A percentile compares a stretch with the other conserved stretches of the same genome.
phyloP scores from a whole-genome alignment of 352 stramenopile genomes.

The Phytophthora cactorum region DNA sequence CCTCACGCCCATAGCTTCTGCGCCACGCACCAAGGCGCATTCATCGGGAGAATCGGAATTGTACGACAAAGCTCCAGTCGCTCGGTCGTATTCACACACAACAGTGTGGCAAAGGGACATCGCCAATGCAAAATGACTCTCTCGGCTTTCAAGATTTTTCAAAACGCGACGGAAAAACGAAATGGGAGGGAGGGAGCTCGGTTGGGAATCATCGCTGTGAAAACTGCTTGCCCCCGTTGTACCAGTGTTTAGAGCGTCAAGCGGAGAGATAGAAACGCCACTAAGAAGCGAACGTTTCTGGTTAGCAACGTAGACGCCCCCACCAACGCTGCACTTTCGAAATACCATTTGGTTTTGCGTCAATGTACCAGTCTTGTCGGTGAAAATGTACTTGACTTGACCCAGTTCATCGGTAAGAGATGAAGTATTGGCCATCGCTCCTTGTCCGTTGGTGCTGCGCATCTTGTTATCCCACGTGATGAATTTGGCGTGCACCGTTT shows the following conservation, averaged over 20 bases:
- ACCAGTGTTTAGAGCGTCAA: constrained; percentile 25
- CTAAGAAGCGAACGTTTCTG: constrained; percentile 26
- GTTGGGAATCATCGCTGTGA: constrained; percentile 17
- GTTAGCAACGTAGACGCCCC: constrained; percentile 76
- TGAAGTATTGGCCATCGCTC: constrained; percentile 86
- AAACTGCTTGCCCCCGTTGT: constrained; percentile 12
- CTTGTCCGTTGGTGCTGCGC: constrained; percentile 50
- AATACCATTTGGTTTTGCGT: constrained; percentile 97
- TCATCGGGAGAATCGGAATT: constrained; percentile 95
- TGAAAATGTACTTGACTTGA: constrained; percentile 94
- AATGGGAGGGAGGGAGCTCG: constrained; percentile 29
- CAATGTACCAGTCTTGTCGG: constrained; percentile 95
- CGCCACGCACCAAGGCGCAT: constrained; percentile 89
- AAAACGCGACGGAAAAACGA: constrained; percentile 54
- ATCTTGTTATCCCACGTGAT: constrained; percentile 82
- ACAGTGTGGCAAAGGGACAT: constrained; percentile 89
- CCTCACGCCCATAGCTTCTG: constrained; percentile 76
- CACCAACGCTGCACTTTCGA: constrained; percentile 93
- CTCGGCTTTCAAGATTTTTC: constrained; percentile 52
- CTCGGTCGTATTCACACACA: constrained; percentile 72
- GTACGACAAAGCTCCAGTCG: constrained; percentile 62
- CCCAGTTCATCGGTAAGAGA: constrained; percentile 94
- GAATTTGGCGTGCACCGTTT: constrained; percentile 76
- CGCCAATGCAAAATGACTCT: constrained; percentile 69
- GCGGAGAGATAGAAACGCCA: constrained; percentile 43